Evolutionary conservation across 495 filamentous ascomycete species (phyloP).

Genomic region (Podospora pseudoanserina): DNA sequence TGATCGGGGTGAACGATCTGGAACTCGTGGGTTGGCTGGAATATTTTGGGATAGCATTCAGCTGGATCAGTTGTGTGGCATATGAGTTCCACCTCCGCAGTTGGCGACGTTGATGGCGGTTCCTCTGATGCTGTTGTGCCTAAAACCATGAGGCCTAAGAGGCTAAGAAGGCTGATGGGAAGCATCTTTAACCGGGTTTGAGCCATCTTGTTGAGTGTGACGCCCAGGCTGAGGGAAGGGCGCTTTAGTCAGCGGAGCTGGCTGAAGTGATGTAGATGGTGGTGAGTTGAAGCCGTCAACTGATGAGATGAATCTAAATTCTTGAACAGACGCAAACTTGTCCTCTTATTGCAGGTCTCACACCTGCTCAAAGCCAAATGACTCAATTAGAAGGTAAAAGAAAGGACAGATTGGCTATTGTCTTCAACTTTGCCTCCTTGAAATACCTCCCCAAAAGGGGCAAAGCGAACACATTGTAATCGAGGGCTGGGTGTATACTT

Average conservation of each 20-base stretch:
- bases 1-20: conserved; percentile 60
- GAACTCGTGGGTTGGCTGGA: conserved; percentile 59
- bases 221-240: background rate
- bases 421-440: conserved; percentile 18
- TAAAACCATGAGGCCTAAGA: conserved; percentile 23
- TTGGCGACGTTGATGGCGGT: conserved; percentile 30
- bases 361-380: conserved; percentile 9
- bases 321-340: background rate
- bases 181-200: conserved; percentile 20
- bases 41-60: conserved; percentile 62
- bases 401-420: conserved; percentile 32
- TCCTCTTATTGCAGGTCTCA: background rate
- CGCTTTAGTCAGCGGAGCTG: background rate
- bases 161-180: conserved; percentile 25
- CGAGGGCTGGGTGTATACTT: conserved; percentile 15
- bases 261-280: background rate
- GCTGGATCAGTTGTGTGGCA: conserved; percentile 56
- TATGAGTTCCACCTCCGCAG: conserved; percentile 49
- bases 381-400: conserved; percentile 24
- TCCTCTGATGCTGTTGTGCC: conserved; percentile 25
- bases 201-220: conserved; percentile 19
- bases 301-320: conserved; percentile 1
- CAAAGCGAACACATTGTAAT: background rate
- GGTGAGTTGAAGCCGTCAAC: conserved; percentile 3
- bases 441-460: background rate